Conservation (phyloP, 2,329 filamentous ascomycete species). For the Colletotrichum destructivum region DNA sequence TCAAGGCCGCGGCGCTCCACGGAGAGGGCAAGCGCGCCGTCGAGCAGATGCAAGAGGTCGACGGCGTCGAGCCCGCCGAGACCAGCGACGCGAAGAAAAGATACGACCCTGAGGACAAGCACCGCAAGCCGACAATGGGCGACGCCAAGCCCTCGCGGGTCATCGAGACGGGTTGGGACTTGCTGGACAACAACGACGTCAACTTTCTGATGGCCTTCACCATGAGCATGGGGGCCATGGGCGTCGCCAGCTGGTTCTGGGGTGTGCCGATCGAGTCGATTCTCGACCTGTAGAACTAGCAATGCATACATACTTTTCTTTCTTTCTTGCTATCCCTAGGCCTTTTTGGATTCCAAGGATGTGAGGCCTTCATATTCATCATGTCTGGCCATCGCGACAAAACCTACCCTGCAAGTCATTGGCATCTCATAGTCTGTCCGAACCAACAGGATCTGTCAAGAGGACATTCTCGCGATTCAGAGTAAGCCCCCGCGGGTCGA, state of each 20-base stretch:
- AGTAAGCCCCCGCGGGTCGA: not conserved
- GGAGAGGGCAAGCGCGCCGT: conserved; percentile 62
- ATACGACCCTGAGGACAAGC: conserved; percentile 66
- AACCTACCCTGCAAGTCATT: no score
- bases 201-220: conserved; percentile 91
- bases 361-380: no score
- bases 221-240: conserved; percentile 87
- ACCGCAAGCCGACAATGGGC: conserved; percentile 67
- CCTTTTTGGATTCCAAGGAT: not conserved
- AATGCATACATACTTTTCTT: not conserved
- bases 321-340: no score
- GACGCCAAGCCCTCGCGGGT: conserved; percentile 73
- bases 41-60: conserved; percentile 50
- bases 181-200: conserved; percentile 95
- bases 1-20: conserved; percentile 59
- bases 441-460: no score
- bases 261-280: conserved; percentile 65
- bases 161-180: conserved; percentile 77
- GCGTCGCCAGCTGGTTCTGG: conserved; percentile 73
- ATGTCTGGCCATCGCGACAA: no score
- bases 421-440: no score
- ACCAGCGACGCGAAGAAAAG: conserved; percentile 56
- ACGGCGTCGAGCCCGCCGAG: conserved; percentile 51
- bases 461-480: no score
- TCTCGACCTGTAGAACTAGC: conserved; percentile 29